These are phyloP conservation scores for Daldinia loculata DNA, from an alignment of 495 filamentous ascomycete species.

Conservation along the genomic window DNA sequence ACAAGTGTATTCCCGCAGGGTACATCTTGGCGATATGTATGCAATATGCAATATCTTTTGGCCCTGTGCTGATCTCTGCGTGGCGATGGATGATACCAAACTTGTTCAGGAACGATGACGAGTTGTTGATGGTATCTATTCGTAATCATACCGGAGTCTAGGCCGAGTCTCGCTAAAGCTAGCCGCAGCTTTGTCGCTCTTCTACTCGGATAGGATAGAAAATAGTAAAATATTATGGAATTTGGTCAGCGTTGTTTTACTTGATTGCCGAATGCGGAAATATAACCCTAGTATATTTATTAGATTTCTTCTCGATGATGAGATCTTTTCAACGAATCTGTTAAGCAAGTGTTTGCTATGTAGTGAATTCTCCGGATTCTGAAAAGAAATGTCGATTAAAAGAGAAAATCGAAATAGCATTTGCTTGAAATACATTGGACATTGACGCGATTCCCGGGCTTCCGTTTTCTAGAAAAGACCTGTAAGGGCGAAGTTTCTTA, in stretches of 20 bases:
- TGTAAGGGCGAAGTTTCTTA: constrained; percentile 12
- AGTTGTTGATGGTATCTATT: constrained; percentile 29
- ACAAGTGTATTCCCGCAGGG: constrained; percentile 17
- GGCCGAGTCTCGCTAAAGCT: constrained; percentile 16
- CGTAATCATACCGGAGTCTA: constrained; percentile 33
- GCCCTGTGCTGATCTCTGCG: constrained; percentile 38
- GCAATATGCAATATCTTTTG: constrained; percentile 12
- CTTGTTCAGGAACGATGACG: constrained; percentile 35
- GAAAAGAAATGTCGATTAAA: not conserved
- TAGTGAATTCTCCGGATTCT: not conserved
- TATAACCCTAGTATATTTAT: not conserved
- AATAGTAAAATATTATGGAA: constrained; percentile 7
- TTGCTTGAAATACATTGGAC: not conserved
- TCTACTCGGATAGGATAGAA: not conserved
- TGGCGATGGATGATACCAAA: constrained; percentile 31
- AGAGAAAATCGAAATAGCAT: not conserved
- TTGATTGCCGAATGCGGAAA: constrained; percentile 23
- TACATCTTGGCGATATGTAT: constrained; percentile 35
- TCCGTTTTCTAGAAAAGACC: not conserved
- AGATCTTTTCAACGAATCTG: not conserved
- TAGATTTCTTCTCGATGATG: not conserved
- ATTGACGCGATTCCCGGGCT: not conserved
- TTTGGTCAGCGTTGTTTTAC: constrained; percentile 2
- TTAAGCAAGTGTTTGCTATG: not conserved
- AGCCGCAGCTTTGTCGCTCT: constrained; percentile 8